Percentiles rank a stretch among this genome's conserved stretches.
These are phyloP conservation scores for Dactylellina haptotyla DNA, from an alignment of 2,329 filamentous ascomycete genomes.

Conservation along the genomic window DNA sequence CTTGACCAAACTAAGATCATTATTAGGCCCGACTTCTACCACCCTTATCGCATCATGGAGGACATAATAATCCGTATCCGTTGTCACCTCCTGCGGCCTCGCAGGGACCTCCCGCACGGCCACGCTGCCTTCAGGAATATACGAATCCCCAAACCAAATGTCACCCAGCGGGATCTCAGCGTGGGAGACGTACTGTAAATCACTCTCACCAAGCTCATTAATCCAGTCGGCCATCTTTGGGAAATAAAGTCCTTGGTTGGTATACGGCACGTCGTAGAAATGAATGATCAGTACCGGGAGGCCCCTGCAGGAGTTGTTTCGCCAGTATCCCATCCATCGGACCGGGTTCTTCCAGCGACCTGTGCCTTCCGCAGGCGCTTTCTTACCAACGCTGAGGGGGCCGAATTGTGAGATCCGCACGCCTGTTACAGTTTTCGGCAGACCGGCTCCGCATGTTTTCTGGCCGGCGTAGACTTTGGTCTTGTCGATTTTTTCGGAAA, in stretches of 20 bases:
- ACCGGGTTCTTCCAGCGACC: slow-evolving; percentile 12
- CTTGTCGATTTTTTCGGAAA: no score
- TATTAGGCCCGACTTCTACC: neutral
- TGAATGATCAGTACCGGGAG: slow-evolving; percentile 22
- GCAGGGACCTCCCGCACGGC: neutral
- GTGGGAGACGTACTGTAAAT: neutral
- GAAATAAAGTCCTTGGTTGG: slow-evolving; percentile 10
- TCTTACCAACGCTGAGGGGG: no score
- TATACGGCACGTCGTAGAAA: slow-evolving; percentile 15
- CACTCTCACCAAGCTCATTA: neutral
- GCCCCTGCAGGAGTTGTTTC: neutral
- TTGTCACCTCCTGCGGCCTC: neutral
- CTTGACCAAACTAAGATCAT: neutral
- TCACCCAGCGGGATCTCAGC: slow-evolving; percentile 27
- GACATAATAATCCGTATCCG: neutral
- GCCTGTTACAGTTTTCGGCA: no score
- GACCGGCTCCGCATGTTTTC: no score
- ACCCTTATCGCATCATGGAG: slow-evolving; percentile 12
- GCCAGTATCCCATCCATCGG: slow-evolving; percentile 35
- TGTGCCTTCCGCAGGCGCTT: no score
- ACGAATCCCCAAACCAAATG: slow-evolving; percentile 22
- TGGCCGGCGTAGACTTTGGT: no score
- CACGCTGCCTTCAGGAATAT: slow-evolving; percentile 13
- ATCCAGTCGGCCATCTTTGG: neutral
- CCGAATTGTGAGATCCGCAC: no score